phyloP scores from a whole-genome alignment of 2,329 filamentous ascomycete species.

The Ophiocordyceps polyrhachis-furcata region DNA sequence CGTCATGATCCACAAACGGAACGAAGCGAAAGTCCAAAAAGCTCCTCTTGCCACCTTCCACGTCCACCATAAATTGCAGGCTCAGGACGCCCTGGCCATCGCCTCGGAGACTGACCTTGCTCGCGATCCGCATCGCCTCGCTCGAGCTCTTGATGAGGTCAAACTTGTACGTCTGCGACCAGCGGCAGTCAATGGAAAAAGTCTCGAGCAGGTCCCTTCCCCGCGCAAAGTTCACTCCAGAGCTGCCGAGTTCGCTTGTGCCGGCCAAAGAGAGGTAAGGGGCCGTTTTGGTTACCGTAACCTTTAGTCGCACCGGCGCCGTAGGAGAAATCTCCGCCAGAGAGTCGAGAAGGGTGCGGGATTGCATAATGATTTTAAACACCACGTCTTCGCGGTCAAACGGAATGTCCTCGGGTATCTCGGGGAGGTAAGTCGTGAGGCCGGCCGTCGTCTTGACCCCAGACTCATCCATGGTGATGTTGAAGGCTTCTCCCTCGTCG shows the following conservation, averaged over 20 bases:
- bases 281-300: constrained; percentile 42
- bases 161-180: constrained; percentile 68
- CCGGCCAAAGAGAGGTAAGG: constrained; percentile 62
- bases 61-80: constrained; percentile 89
- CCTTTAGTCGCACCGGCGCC: constrained; percentile 51
- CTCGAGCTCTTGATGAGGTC: constrained; percentile 67
- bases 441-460: constrained; percentile 81
- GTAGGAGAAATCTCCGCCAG: constrained; percentile 52
- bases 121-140: constrained; percentile 83
- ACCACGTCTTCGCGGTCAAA: constrained; percentile 63
- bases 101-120: constrained; percentile 77
- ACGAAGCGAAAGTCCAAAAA: constrained; percentile 76
- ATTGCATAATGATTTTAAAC: constrained; percentile 91
- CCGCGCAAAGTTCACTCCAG: constrained; percentile 47
- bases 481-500: constrained; percentile 57
- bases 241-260: constrained; percentile 35
- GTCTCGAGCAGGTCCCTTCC: constrained; percentile 55
- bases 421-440: constrained; percentile 70
- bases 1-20: constrained; percentile 46
- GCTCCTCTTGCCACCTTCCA: constrained; percentile 48
- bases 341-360: constrained; percentile 52
- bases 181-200: constrained; percentile 41
- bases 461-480: constrained; percentile 69
- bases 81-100: constrained; percentile 83
- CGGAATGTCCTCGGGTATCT: constrained; percentile 62